Conservation (phyloP, 176 grass and related monocot genomes). For the Typha latifolia region DNA sequence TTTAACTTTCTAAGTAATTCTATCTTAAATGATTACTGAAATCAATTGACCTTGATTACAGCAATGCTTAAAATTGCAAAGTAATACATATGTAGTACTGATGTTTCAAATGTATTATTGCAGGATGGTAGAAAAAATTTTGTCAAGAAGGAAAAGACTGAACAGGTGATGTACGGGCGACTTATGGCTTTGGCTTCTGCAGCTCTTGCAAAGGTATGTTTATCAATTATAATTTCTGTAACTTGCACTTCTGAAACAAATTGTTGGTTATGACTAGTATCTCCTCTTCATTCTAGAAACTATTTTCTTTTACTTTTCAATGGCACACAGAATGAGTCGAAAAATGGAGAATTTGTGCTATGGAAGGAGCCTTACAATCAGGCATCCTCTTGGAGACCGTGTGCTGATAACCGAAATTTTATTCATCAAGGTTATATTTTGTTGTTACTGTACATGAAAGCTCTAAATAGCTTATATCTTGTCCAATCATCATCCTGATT, state of each 20-base stretch:
- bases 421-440: constrained; percentile 28
- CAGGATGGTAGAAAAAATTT: constrained; percentile 42
- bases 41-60: too few relatives aligned
- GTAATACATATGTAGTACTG: too few relatives aligned
- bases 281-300: background rate
- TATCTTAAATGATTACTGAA: too few relatives aligned
- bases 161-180: constrained; percentile 64
- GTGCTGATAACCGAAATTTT: constrained; percentile 48
- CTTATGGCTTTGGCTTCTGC: constrained; percentile 54
- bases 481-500: background rate
- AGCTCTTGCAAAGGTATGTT: constrained; percentile 40
- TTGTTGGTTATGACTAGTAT: constrained; percentile 2
- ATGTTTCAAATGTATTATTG: constrained; percentile 5
- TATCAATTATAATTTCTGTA: background rate
- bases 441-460: background rate
- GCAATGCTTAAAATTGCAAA: too few relatives aligned
- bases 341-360: constrained; percentile 19
- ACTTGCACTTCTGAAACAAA: background rate
- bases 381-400: constrained; percentile 62
- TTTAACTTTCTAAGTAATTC: too few relatives aligned
- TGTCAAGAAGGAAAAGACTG: constrained; percentile 23
- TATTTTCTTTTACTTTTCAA: constrained; percentile 10
- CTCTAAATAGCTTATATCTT: background rate
- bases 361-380: constrained; percentile 65
- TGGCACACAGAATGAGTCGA: constrained; percentile 50